These are phyloP conservation scores for Fusarium illudens DNA, from an alignment of 2,329 filamentous ascomycete genomes.

Conservation along the genomic window DNA sequence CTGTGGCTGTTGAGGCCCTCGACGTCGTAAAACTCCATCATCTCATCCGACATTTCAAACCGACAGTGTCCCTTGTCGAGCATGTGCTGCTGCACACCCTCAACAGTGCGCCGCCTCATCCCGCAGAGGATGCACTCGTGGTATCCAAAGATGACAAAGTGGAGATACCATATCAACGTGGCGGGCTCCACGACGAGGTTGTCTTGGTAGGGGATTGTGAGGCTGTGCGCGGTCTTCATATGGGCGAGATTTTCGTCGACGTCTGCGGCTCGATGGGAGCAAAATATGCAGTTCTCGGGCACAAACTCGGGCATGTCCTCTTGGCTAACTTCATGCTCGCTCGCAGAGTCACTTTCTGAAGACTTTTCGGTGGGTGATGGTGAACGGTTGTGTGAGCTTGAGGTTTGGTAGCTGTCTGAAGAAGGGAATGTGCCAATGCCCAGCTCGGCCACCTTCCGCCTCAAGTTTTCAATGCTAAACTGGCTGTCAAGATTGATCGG, in stretches of 20 bases:
- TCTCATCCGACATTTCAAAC: constrained; percentile 52
- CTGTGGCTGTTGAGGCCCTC: not conserved
- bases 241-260: constrained; percentile 54
- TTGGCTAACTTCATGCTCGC: no score
- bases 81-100: constrained; percentile 63
- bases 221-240: constrained; percentile 59
- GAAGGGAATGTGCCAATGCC: not conserved
- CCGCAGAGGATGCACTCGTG: constrained; percentile 62
- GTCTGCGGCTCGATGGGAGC: not conserved
- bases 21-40: constrained; percentile 47
- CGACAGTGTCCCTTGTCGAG: constrained; percentile 58
- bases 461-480: not conserved
- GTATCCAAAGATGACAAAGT: constrained; percentile 57
- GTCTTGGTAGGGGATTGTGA: constrained; percentile 52
- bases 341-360: not conserved
- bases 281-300: constrained; percentile 5
- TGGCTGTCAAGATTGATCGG: accelerated
- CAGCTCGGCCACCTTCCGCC: not conserved
- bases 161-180: constrained; percentile 57
- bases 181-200: constrained; percentile 55
- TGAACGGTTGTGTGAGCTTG: not conserved
- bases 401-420: not conserved
- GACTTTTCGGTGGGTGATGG: not conserved
- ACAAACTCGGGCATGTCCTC: not conserved
- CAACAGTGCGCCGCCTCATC: constrained; percentile 50